Evolutionary conservation across 1,284 basidiomycete genomes (phyloP).

Genomic region (Heimioporus retisporus): DNA sequence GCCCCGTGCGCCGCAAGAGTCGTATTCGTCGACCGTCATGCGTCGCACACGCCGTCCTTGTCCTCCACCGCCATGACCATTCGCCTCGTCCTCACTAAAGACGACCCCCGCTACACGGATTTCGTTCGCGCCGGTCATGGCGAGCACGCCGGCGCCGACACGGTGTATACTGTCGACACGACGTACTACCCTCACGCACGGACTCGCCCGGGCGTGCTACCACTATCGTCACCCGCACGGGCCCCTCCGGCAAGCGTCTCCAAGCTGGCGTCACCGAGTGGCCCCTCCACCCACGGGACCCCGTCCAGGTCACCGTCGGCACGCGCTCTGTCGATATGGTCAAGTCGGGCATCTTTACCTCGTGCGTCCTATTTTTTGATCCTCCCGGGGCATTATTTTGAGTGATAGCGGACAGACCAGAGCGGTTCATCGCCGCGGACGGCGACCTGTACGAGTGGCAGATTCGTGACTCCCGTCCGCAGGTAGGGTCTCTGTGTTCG

Average conservation of each 20-base stretch:
- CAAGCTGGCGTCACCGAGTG: slow-evolving; percentile 45
- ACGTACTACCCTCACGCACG: slow-evolving; percentile 6
- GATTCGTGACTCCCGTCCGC: slow-evolving; percentile 30
- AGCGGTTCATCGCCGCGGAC: slow-evolving; percentile 36
- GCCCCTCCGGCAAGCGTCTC: slow-evolving; percentile 27
- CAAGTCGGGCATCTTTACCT: slow-evolving; percentile 35
- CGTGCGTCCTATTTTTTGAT: slow-evolving; percentile 25
- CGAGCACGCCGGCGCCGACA: not conserved
- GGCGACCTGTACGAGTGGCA: slow-evolving; percentile 43
- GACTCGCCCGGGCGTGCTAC: slow-evolving; percentile 17
- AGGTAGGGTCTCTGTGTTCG: slow-evolving; percentile 25
- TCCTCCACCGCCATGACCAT: slow-evolving; percentile 31
- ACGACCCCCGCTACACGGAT: slow-evolving; percentile 37
- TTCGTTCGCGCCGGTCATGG: slow-evolving; percentile 21
- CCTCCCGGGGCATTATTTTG: not conserved
- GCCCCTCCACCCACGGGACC: slow-evolving; percentile 21
- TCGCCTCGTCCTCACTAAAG: slow-evolving; percentile 32
- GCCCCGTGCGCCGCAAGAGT: too few species aligned
- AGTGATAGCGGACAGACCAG: slow-evolving; percentile 27
- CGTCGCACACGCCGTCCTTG: not conserved
- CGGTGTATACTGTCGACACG: slow-evolving; percentile 36
- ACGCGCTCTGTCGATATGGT: slow-evolving; percentile 36
- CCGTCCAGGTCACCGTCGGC: slow-evolving; percentile 34
- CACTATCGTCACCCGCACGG: slow-evolving; percentile 38
- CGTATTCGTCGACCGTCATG: too few species aligned